These are phyloP conservation scores for Oemleria cerasiformis DNA, from an alignment of 306 rosid species.

Conservation along the genomic window DNA sequence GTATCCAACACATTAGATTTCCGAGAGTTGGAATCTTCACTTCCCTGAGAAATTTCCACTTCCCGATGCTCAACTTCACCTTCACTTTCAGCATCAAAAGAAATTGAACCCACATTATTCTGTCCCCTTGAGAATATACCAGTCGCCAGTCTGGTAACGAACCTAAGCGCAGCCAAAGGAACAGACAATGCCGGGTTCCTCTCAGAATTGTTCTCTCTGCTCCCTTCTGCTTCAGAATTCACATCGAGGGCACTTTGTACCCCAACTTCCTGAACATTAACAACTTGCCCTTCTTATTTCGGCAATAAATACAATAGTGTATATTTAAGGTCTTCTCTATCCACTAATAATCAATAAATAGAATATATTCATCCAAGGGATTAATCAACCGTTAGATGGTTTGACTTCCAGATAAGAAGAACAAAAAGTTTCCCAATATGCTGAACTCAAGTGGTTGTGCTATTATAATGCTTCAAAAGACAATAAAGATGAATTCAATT, in stretches of 20 bases:
- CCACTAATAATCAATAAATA: conserved; percentile 14
- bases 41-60: conserved; percentile 31
- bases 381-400: conserved; percentile 23
- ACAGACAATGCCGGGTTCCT: conserved; percentile 74
- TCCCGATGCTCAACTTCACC: conserved; percentile 39
- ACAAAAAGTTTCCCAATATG: conserved; percentile 2
- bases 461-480: not conserved
- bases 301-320: conserved; percentile 23
- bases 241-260: conserved; percentile 43
- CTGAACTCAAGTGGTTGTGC: not conserved
- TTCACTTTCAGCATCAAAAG: conserved; percentile 45
- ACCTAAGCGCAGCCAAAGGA: conserved; percentile 87
- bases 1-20: conserved; percentile 33
- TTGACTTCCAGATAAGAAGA: conserved; percentile 12
- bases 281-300: conserved; percentile 13
- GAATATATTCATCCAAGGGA: conserved; percentile 13
- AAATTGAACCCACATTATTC: conserved; percentile 46
- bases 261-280: conserved; percentile 58
- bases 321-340: conserved; percentile 20
- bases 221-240: conserved; percentile 63
- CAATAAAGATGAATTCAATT: conserved; percentile 10
- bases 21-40: conserved; percentile 53
- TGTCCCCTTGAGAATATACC: conserved; percentile 90
- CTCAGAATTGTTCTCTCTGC: conserved; percentile 51
- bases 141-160: conserved; percentile 75